Conservation (phyloP, 129 eudicot species). For the Saposhnikovia divaricata region DNA sequence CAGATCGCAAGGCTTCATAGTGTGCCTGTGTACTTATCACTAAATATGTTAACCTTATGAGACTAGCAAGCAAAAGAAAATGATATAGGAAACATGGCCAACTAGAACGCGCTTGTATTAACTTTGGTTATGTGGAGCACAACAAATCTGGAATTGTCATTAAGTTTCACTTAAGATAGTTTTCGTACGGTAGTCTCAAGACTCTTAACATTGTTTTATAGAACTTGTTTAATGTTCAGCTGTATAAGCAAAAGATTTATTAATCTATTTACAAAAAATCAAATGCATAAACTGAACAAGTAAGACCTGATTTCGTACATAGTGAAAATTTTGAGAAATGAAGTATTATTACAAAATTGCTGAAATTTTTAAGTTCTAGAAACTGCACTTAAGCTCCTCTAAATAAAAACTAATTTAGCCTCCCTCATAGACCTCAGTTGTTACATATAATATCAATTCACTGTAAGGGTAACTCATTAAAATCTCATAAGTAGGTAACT, state of each 20-base stretch:
- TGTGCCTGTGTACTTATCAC: slow-evolving; percentile 41
- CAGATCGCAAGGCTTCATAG: slow-evolving; percentile 54
- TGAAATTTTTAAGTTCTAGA: neutral
- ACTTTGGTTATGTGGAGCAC: neutral
- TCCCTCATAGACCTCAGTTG: neutral
- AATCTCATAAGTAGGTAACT: neutral
- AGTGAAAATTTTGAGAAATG: neutral
- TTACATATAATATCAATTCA: neutral
- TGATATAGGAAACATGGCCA: neutral
- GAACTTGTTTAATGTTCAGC: neutral
- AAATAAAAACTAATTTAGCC: neutral
- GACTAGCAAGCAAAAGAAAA: neutral
- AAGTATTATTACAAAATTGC: neutral
- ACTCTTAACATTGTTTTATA: neutral
- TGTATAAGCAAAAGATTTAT: neutral
- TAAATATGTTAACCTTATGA: neutral
- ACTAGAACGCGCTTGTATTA: neutral
- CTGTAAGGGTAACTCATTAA: neutral
- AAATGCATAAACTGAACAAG: neutral
- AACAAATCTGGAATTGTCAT: neutral
- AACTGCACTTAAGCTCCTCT: neutral
- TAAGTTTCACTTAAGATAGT: neutral
- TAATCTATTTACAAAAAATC: neutral
- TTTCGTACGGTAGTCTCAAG: neutral
- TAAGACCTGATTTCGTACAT: neutral